Evolutionary conservation across 2,329 filamentous ascomycete genomes (phyloP).

Genomic region (Knoxdaviesia proteae): DNA sequence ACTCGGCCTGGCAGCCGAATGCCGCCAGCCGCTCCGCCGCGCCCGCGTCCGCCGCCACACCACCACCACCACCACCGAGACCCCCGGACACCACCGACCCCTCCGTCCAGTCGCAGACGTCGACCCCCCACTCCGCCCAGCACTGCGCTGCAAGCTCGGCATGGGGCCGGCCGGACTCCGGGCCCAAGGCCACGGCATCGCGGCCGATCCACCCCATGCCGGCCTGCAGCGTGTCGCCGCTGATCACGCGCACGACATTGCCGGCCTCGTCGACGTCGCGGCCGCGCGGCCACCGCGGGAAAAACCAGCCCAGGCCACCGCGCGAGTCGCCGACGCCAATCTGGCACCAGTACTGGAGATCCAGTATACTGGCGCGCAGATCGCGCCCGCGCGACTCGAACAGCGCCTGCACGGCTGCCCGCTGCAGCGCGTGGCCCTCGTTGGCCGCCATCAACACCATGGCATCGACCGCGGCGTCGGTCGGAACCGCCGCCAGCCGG

Average conservation of each 20-base stretch:
- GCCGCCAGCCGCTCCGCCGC: conserved; percentile 17
- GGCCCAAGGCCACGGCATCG: conserved; percentile 23
- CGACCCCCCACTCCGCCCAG: conserved; percentile 48
- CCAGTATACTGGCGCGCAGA: conserved; percentile 59
- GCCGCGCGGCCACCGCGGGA: conserved; percentile 54
- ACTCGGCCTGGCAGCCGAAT: conserved; percentile 32
- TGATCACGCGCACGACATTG: conserved; percentile 55
- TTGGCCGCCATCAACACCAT: conserved; percentile 65
- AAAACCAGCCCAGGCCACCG: conserved; percentile 79
- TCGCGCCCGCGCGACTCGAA: conserved; percentile 52
- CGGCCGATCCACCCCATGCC: conserved; percentile 63
- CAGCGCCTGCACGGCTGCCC: conserved; percentile 45
- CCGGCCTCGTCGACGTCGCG: conserved; percentile 47
- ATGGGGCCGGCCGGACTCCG: conserved; percentile 11
- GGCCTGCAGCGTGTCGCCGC: conserved; percentile 52
- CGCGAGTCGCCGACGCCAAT: conserved; percentile 80
- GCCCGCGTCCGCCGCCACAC: no score
- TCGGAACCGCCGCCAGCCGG: conserved; percentile 46
- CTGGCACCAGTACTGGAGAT: conserved; percentile 93
- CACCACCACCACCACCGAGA: no score
- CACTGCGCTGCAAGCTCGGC: conserved; percentile 40
- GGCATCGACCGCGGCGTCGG: conserved; percentile 54
- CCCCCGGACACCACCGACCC: conserved; percentile 5
- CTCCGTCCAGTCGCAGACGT: conserved; percentile 34
- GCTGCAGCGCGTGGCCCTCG: conserved; percentile 63